A percentile compares a stretch with the other conserved stretches of the same genome.
These are phyloP conservation scores for Ciborinia camelliae DNA, from an alignment of 2,329 filamentous ascomycete genomes.

Conservation along the genomic window DNA sequence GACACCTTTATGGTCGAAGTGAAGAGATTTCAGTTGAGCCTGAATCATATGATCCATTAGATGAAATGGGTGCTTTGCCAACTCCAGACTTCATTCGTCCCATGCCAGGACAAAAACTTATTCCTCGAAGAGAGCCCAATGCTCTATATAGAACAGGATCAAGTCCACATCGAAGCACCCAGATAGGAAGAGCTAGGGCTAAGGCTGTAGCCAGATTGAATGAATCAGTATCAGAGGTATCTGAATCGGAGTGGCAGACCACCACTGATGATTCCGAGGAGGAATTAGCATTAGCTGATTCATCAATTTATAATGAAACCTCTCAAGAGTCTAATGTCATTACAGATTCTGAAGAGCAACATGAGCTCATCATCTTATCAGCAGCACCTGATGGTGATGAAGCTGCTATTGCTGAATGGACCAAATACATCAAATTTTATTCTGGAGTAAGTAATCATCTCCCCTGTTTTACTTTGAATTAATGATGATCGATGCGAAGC, in stretches of 20 bases:
- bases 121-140: conserved; percentile 11
- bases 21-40: background rate
- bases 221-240: background rate
- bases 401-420: conserved; percentile 16
- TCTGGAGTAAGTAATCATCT: conserved; percentile 18
- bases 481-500: background rate
- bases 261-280: background rate
- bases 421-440: conserved; percentile 24
- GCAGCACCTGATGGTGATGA: conserved; percentile 12
- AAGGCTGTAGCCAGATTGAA: background rate
- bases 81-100: conserved; percentile 14
- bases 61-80: background rate
- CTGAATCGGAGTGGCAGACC: conserved; percentile 13
- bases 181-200: conserved; percentile 1
- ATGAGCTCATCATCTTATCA: conserved; percentile 15
- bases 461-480: background rate
- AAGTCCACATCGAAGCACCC: background rate
- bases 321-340: background rate
- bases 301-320: background rate
- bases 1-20: conserved; percentile 2
- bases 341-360: conserved; percentile 15
- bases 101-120: background rate
- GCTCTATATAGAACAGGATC: background rate
- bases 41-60: background rate
- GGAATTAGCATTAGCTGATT: background rate